Conservation (phyloP, 2,329 filamentous ascomycete species). For the Berkeleyomyces rouxiae region DNA sequence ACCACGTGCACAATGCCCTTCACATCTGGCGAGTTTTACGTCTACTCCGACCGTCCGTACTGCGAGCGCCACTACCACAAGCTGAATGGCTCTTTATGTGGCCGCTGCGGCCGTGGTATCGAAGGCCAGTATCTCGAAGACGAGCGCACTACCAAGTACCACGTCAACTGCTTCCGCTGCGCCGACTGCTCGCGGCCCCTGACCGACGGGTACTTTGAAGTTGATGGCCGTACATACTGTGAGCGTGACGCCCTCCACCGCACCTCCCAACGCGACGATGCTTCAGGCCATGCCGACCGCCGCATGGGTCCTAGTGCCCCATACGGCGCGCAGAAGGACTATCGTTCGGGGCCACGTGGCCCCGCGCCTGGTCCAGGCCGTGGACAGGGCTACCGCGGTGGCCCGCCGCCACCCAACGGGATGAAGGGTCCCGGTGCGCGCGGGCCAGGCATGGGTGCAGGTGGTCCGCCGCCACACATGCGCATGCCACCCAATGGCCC, state of each 20-base stretch:
- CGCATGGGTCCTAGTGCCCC: conserved; percentile 12
- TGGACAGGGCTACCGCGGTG: not conserved
- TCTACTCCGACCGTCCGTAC: conserved; percentile 72
- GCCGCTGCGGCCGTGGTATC: conserved; percentile 65
- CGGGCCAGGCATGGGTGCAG: conserved; percentile 3
- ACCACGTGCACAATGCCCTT: conserved; percentile 68
- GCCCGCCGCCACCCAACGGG: conserved; percentile 17
- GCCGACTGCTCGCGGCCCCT: conserved; percentile 58
- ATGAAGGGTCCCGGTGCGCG: conserved; percentile 16
- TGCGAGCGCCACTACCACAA: conserved; percentile 87
- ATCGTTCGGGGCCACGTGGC: conserved; percentile 9
- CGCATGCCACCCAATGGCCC: conserved; percentile 4
- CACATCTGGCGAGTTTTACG: conserved; percentile 79
- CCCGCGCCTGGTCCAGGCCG: conserved; percentile 4
- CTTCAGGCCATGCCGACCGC: conserved; percentile 8
- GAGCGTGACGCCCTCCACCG: conserved; percentile 64
- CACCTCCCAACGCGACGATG: conserved; percentile 17
- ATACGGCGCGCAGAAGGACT: conserved; percentile 4
- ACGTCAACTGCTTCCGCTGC: conserved; percentile 75
- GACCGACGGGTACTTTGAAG: conserved; percentile 79
- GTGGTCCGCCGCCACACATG: not conserved
- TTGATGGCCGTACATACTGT: conserved; percentile 64
- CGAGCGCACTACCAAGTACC: conserved; percentile 60
- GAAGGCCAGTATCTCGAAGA: conserved; percentile 90
- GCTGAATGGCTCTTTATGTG: conserved; percentile 74